A percentile compares a stretch with the other conserved stretches of the same genome.
Evolutionary conservation across 2,329 filamentous ascomycete genomes (phyloP).

Genomic region (Phaeosphaeria sp.): DNA sequence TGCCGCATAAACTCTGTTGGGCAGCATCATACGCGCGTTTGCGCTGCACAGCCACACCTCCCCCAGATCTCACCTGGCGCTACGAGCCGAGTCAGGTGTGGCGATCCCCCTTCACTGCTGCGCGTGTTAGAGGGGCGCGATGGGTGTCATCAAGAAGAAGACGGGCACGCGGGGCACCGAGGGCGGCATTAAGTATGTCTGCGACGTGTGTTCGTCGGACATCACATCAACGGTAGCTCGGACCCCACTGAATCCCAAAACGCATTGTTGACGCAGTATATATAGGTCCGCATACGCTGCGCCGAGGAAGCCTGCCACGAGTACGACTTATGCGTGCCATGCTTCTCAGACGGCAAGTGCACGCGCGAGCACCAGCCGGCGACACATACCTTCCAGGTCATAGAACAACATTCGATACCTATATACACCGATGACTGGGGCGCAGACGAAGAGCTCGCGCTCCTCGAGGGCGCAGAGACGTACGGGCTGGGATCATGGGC

Average conservation of each 20-base stretch:
- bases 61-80: not conserved
- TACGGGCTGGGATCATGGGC: conserved; percentile 98
- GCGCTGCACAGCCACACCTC: conserved; percentile 33
- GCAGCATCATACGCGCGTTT: not conserved
- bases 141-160: conserved; percentile 98
- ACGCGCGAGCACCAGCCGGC: conserved; percentile 86
- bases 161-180: conserved; percentile 84
- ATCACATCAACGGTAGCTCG: conserved; percentile 88
- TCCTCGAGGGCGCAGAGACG: conserved; percentile 92
- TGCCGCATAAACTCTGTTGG: not conserved
- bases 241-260: not conserved
- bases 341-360: conserved; percentile 82
- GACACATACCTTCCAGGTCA: conserved; percentile 88
- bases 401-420: conserved; percentile 97
- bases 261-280: conserved; percentile 8
- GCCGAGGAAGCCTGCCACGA: conserved; percentile 79
- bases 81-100: not conserved
- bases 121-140: conserved; percentile 50
- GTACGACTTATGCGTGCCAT: conserved; percentile 96
- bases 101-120: conserved; percentile 14
- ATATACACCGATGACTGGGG: conserved; percentile 97
- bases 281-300: conserved; percentile 90
- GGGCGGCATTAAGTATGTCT: conserved; percentile 83
- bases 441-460: conserved; percentile 91
- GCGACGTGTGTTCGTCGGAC: conserved; percentile 94